phyloP scores from a whole-genome alignment of 2,329 filamentous ascomycete species.

The Fusarium domesticum region DNA sequence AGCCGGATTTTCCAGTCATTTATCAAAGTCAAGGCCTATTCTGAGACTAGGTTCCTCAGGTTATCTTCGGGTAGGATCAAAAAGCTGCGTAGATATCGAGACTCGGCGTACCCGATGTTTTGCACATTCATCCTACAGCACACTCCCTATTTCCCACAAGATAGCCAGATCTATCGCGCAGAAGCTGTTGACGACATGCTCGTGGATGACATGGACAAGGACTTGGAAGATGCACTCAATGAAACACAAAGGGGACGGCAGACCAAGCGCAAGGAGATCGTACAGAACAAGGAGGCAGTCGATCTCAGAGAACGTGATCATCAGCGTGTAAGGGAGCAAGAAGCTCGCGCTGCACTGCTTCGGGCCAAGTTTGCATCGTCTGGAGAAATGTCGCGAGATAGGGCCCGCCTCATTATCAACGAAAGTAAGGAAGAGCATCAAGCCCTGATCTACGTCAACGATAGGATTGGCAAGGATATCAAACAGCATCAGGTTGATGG shows the following conservation, averaged over 20 bases:
- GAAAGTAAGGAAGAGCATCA: slow-evolving; percentile 59
- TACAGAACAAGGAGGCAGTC: slow-evolving; percentile 40
- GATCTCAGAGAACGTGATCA: slow-evolving; percentile 55
- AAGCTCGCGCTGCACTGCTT: slow-evolving; percentile 48
- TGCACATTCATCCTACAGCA: slow-evolving; percentile 29
- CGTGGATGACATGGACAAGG: slow-evolving; percentile 9
- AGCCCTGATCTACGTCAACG: slow-evolving; percentile 61
- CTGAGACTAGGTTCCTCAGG: slow-evolving; percentile 20
- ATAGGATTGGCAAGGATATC: slow-evolving; percentile 61
- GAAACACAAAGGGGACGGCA: slow-evolving; percentile 15
- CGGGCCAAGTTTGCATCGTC: slow-evolving; percentile 45
- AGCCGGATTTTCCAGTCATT: slow-evolving; percentile 33
- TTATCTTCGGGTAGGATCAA: not conserved
- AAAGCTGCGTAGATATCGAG: not conserved
- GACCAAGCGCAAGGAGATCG: slow-evolving; percentile 32
- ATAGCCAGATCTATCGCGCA: slow-evolving; percentile 33
- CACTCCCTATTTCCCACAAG: slow-evolving; percentile 31
- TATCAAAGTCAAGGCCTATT: slow-evolving; percentile 22
- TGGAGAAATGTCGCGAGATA: slow-evolving; percentile 43
- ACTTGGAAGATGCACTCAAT: slow-evolving; percentile 11
- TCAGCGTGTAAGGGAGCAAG: slow-evolving; percentile 52
- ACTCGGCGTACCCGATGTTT: slow-evolving; percentile 10
- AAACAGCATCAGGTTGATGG: slow-evolving; percentile 80
- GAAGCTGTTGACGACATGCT: slow-evolving; percentile 23
- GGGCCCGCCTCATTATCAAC: slow-evolving; percentile 61